Evolutionary conservation across 768 basidiomycete genomes (phyloP), one percentile per base, ranked within the genome.

Genomic region (Mycena leptocephala): DNA sequence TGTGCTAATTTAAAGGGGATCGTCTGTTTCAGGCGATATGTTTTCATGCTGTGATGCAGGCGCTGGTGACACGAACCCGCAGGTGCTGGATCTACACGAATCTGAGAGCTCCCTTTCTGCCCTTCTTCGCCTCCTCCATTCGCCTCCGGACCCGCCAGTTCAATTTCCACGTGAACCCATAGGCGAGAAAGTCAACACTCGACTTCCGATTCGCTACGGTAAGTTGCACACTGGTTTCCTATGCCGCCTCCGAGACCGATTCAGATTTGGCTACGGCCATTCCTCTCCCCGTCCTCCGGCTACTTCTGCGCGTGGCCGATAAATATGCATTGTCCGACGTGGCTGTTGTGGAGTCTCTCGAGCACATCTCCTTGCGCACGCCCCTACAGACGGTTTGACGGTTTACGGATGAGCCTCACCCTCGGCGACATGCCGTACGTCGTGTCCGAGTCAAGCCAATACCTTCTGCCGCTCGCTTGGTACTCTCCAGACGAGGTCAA

Each of bases 221-320:
- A n/a, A n/a, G n/a, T n/a, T n/a, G n/a, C n/a, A n/a, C n/a, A n/a
- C n/a, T n/a, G n/a, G n/a, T n/a, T n/a, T n/a, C n/a, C n/a, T n/a
- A n/a, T n/a, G n/a, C n/a, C n/a, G n/a, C n/a, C n/a, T n/a, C n/a
- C n/a, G n/a, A n/a, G n/a, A n/a, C n/a, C n/a, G n/a, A n/a, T n/a
- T n/a, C n/a, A n/a, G n/a, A 89, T 78, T 81, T 84, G 37, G 81
- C 84, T 0, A 87, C 90, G 14, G 84, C 92, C 46, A 92, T 95
- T 55, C 94, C 94, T 2, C 86, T 93, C 13, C 94, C 94, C 26
- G 82, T 95, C 22, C 89, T 95, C 46, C 87, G 91, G 18, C 78
- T 88, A 59, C 85, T 95, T 76, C 88, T 92, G 80, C 83, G 80
- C 56, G 85, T 95, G 51, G 90, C 87, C 39, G 94, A 95, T 83